Base-by-base conservation (phyloP, 75 land plant species). In the Isoetes taiwanensis region DNA sequence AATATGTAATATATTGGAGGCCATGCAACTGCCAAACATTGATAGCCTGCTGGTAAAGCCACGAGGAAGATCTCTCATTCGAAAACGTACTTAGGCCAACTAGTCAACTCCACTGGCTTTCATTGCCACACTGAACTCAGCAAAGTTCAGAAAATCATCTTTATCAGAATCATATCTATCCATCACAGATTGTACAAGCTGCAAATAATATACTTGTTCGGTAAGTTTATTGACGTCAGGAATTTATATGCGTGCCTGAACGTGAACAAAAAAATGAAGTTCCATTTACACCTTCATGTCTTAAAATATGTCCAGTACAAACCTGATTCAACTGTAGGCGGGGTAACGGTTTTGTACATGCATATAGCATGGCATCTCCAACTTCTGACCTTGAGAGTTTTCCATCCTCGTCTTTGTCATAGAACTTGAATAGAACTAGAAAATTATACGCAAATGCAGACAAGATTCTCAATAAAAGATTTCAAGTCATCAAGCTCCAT, bases 351-450 rank as follows among this genome's bases (percentile, higher is more conserved):
- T 63, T 37, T 2, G 52, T 34, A 34, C 57, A 62, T 2, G 72
- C 72, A 28, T 62, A 30, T 40, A 26, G 57, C 72, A 69, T 69
- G 29, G 72, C 72, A 54, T 54, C 72, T 29, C 66, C 72, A 69
- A 69, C 27, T 41, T 69, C 72, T 19, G 46, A 56, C 43, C 28
- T 54, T 38, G 72, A 69, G 26, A 69, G 20, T 53, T 31, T 63
- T 9, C 72, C 72, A 48, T 69, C 72, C 26, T 50, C 68, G 37
- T 69, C 53, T 31, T 56, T 55, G 52, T 69, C 72, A 34, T 69
- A 69, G 20, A 55, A 63, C 43, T 64, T 69, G 59, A 54, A 69
- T 24, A 69, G 57, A 56, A 69, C 72, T 63, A 66, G 50, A 2
- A 16, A n/a, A 58, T 21, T 3, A 10, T n/a, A n/a, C n/a, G n/a